These are phyloP conservation scores for Apophysomyces trapeziformis DNA, from an alignment of 371 early-diverging fungal species.

Conservation along the genomic window DNA sequence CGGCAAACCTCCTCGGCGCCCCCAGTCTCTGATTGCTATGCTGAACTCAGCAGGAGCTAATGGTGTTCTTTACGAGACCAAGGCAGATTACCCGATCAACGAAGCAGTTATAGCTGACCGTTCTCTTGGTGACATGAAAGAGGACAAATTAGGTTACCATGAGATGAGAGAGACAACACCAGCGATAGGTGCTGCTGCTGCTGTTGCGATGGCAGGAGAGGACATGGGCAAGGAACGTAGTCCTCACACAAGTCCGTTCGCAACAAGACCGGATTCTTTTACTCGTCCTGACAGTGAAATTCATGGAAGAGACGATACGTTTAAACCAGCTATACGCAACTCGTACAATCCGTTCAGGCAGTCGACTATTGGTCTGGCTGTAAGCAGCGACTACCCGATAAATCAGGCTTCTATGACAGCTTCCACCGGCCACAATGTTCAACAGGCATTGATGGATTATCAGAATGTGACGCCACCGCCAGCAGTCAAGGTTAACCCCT, in stretches of 20 bases:
- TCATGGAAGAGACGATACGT: conserved; percentile 10
- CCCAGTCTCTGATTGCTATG: conserved; percentile 44
- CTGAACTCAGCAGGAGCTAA: conserved; percentile 24
- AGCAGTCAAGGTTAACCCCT: conserved; percentile 12
- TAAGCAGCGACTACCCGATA: conserved; percentile 19
- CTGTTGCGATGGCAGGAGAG: conserved; percentile 9
- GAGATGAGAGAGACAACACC: conserved; percentile 13
- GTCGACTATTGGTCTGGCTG: conserved; percentile 30
- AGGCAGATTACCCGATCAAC: conserved; percentile 2
- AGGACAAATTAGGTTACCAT: conserved; percentile 3
- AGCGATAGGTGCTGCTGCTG: conserved; percentile 13
- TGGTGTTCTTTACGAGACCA: conserved; percentile 11
- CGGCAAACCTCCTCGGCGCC: conserved; percentile 49
- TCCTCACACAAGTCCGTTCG: background rate
- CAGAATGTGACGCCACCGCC: conserved; percentile 2
- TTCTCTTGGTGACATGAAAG: conserved; percentile 2
- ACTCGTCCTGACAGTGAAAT: conserved; percentile 25
- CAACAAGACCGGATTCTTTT: conserved; percentile 23
- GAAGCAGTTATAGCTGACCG: background rate
- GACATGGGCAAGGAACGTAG: background rate
- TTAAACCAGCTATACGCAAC: conserved; percentile 13
- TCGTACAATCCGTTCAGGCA: conserved; percentile 44
- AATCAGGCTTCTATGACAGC: background rate
- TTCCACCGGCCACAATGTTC: background rate
- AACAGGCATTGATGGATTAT: background rate